Evolutionary conservation across 352 stramenopile species (phyloP), one percentile per base, ranked within the genome.

Genomic region (Phytophthora sojae): DNA sequence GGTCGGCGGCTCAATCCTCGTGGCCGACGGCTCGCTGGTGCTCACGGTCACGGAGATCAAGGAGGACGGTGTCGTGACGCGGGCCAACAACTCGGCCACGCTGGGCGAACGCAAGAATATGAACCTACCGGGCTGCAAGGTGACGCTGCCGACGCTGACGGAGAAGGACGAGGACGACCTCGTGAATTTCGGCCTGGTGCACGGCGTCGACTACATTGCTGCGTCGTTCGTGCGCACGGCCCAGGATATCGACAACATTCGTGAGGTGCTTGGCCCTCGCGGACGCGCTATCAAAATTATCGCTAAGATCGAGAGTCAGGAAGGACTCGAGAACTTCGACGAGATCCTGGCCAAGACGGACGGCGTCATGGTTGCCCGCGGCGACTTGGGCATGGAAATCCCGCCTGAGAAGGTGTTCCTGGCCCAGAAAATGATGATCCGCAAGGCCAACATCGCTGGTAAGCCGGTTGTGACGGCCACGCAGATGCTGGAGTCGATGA

Each of bases 401-500:
- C 89, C 79, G 54, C 94, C 96, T 0, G 95, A 99, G 67, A 99
- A 99, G 79, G 97, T 99, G 11, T 99, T 99, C 79, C 71, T 99
- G 53, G 97, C 96, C 0, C 98, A 99, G 80, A 99, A 99, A 86
- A 98, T 97, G 81, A 99, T 99, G 94, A 99, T 99, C 75, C 88
- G 91, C 50, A 94, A 96, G 81, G 85, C 92, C 58, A 99, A 99
- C 79, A 96, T 98, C 58, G 92, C 88, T 25, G 98, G 98, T 51
- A 99, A 99, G 78, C 97, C 97, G 7, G 97, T 99, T 0, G 93
- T 99, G 59, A 98, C 97, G 12, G 97, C 97, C 39, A 99, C 97
- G 49, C 98, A 99, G 78, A 99, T 99, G 98, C 89, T 99, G n/a
- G 98, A 99, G 80, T 98, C 89, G 32, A 99, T 99, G 97, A 99